Evolutionary conservation across 1,139 yeast species (phyloP), one percentile per base, ranked within the genome.

Genomic region (Protomyces macrosporus): DNA sequence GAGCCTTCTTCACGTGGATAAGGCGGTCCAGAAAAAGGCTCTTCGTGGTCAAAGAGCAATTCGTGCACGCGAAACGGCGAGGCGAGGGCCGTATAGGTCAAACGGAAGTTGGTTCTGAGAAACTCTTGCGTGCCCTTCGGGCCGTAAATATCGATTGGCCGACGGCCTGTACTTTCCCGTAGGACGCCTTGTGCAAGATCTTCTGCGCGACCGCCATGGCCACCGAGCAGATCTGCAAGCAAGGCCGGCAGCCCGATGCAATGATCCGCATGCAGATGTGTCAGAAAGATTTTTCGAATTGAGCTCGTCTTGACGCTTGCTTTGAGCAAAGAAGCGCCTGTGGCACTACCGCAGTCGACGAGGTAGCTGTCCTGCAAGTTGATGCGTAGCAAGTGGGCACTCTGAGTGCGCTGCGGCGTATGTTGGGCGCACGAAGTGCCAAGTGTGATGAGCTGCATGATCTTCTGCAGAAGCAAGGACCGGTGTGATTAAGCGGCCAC

Each of bases 261-360:
- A 16, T 60, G 64, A 30, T 60, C 64, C 16, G 58, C 58, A 39
- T 60, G 64, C 34, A 60, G 37, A 34, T 60, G 64, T 10, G 64
- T 60, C 30, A 60, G 34, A 40, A 60, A 60, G 23, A 60, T 50
- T 16, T 58, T 58, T 3, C 45, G 62, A 12, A 58, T 58, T 5
- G 53, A 16, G 12, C 35, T 12, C 33, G 32, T 14, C 45, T 58
- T 58, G 56, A 51, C 33, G 32, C 54, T 52, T n/a, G 50, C 6
- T 9, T 52, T 55, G 36, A 58, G 23, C 23, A 58, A 35, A 10
- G 62, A 40, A 10, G 56, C 40, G 52, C 56, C 55, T 3, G 62
- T 58, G 30, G 55, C 40, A 10, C 56, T 51, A 6, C 62, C 62
- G 23, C 62, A 58, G 34, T 58, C 62, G 37, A 58, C 34, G 10